Evolutionary conservation across 2,329 filamentous ascomycete species (phyloP), one percentile per base, ranked within the genome.

Genomic region (Monosporascus sp.): DNA sequence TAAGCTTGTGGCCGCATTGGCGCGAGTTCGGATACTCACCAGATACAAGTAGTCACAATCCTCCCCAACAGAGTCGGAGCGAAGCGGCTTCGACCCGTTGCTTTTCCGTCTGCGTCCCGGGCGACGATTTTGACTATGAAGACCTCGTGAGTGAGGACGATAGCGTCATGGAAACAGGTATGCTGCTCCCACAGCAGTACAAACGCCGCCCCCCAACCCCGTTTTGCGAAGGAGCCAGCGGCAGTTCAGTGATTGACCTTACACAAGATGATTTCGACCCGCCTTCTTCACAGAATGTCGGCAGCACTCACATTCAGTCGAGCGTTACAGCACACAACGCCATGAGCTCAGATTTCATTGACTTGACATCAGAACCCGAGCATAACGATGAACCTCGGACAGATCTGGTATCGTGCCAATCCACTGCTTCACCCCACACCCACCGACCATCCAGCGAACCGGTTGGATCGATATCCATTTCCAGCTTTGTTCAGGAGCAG

Each of bases 31-130:
- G 19, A 38, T 45, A 44, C 54, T 63, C 49, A 64, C 51, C 17
- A 16, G 4, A 22, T 41, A 24, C 26, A 40, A 52, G 8, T 27
- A 61, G 60, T 9, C 31, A 14, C 16, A 31, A 36, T 11, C 51
- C 38, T 6, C 3, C 17, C 24, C 36, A 36, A 26, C 38, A 46
- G 4, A 40, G 11, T 37, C 43, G 11, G 2, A 38, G 24, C 37
- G 36, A 51, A 31, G 26, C 8, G 43, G 43, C 4, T 17, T 26
- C 22, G 24, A 16, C 24, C n/a, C 43, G 43, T 4, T 46, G 43
- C 43, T 46, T 46, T n/a, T 46, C 43, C 9, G 43, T 76, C 49
- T 64, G 64, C 36, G 74, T 78, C 2, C 75, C 76, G 0, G 75
- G 78, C 50, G 74, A 75, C 40, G 54, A 56, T 8, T 66, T 58